Evolutionary conservation across 2,329 filamentous ascomycete species (phyloP).

Genomic region (Colletotrichum sp.): DNA sequence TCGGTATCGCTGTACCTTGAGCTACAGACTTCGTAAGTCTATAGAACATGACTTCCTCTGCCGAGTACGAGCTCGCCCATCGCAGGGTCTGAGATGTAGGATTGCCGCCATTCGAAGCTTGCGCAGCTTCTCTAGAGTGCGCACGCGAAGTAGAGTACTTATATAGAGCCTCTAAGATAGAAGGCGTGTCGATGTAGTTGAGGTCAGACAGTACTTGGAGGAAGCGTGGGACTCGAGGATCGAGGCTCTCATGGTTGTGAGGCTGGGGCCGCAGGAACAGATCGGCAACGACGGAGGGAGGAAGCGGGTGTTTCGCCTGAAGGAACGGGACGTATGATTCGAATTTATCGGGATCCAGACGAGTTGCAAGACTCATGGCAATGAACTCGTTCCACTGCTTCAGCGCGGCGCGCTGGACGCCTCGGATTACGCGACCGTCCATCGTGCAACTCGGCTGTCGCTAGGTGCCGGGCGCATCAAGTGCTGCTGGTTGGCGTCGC

Average conservation of each 20-base stretch:
- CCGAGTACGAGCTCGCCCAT: slow-evolving; percentile 63
- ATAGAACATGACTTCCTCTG: slow-evolving; percentile 93
- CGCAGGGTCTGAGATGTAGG: slow-evolving; percentile 27
- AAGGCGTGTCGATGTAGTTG: slow-evolving; percentile 57
- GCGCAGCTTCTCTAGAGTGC: slow-evolving; percentile 30
- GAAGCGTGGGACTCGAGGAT: slow-evolving; percentile 65
- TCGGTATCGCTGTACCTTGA: slow-evolving; percentile 53
- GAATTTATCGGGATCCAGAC: slow-evolving; percentile 60
- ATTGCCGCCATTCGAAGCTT: neutral
- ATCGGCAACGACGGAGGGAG: slow-evolving; percentile 57
- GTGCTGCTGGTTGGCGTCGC: neutral
- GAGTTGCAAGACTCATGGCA: slow-evolving; percentile 50
- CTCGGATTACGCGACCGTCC: slow-evolving; percentile 15
- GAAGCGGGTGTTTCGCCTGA: slow-evolving; percentile 55
- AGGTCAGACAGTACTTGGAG: slow-evolving; percentile 59
- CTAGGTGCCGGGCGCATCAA: slow-evolving; percentile 6
- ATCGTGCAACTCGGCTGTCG: slow-evolving; percentile 4
- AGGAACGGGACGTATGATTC: slow-evolving; percentile 54
- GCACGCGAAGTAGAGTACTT: slow-evolving; percentile 60
- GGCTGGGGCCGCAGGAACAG: slow-evolving; percentile 62
- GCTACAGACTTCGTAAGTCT: slow-evolving; percentile 88
- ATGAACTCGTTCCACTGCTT: slow-evolving; percentile 58
- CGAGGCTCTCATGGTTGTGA: slow-evolving; percentile 54
- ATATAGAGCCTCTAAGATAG: slow-evolving; percentile 60
- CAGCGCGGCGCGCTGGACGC: slow-evolving; percentile 28